Conservation (phyloP, 2,329 filamentous ascomycete genomes). For the Xylaria arbuscula region DNA sequence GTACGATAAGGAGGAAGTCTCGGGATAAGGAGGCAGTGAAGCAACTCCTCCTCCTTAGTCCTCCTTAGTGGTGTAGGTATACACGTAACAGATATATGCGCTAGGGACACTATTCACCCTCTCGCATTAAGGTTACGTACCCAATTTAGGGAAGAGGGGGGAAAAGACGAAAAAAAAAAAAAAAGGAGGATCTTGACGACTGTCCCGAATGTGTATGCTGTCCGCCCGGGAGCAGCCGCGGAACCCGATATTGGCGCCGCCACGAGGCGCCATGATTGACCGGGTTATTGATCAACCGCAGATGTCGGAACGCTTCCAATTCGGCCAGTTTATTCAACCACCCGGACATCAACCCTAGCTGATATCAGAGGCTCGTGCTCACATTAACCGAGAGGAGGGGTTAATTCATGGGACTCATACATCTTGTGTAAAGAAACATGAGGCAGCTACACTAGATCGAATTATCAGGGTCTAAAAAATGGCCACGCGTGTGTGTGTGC, state of each 20-base stretch:
- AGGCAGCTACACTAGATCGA: too few relatives aligned
- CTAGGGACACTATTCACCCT: neutral
- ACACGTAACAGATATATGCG: neutral
- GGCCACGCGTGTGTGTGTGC: neutral
- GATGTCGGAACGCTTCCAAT: slow-evolving; percentile 14
- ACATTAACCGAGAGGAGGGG: slow-evolving; percentile 9
- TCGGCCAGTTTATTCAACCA: slow-evolving; percentile 14
- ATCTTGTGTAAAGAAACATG: neutral
- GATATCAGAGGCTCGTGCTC: slow-evolving; percentile 3
- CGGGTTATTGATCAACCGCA: slow-evolving; percentile 22
- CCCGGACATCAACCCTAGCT: neutral
- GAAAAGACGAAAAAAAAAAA: too few relatives aligned
- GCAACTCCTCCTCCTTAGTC: neutral
- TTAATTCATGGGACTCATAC: slow-evolving; percentile 4
- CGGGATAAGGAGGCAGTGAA: slow-evolving; percentile 23
- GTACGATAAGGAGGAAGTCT: slow-evolving; percentile 36
- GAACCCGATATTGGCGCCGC: slow-evolving; percentile 21
- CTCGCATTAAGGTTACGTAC: too few relatives aligned
- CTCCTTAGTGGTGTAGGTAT: neutral
- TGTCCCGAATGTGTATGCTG: slow-evolving; percentile 12
- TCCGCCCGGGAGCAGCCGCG: slow-evolving; percentile 33
- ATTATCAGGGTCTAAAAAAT: neutral
- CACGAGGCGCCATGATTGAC: slow-evolving; percentile 13
- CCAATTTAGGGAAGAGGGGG: too few relatives aligned
- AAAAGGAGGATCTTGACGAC: slow-evolving; percentile 8